These are phyloP conservation scores for Lactarius hatsudake DNA, from an alignment of 768 basidiomycete genomes.

Conservation along the genomic window DNA sequence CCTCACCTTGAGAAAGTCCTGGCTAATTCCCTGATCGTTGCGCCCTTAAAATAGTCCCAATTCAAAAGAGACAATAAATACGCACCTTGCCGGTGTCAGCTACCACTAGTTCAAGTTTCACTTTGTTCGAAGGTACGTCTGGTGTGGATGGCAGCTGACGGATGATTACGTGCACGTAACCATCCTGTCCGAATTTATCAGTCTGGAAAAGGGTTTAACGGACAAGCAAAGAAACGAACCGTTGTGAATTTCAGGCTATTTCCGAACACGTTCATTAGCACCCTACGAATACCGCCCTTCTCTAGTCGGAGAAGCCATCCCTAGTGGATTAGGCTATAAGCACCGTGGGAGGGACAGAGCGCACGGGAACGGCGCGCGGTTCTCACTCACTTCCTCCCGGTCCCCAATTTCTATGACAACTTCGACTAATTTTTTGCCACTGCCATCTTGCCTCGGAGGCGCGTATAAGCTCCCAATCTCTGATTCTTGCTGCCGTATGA, in stretches of 20 bases:
- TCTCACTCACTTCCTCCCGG: conserved; percentile 54
- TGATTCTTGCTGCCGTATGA: conserved; percentile 56
- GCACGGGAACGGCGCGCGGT: background rate
- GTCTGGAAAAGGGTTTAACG: background rate
- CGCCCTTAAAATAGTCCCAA: background rate
- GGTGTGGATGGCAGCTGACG: conserved; percentile 64
- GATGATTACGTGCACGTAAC: conserved; percentile 82
- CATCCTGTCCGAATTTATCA: conserved; percentile 48
- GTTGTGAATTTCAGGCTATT: conserved; percentile 92
- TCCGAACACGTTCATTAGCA: conserved; percentile 93
- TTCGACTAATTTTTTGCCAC: conserved; percentile 60
- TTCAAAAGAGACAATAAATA: background rate
- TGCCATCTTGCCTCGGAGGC: conserved; percentile 58
- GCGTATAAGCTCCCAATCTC: conserved; percentile 92
- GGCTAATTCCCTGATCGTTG: conserved; percentile 72
- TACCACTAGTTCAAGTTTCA: conserved; percentile 81
- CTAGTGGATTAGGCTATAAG: conserved; percentile 37
- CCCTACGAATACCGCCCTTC: conserved; percentile 86
- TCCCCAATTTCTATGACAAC: conserved; percentile 84
- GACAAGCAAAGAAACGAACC: conserved; percentile 40
- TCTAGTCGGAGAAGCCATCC: conserved; percentile 88
- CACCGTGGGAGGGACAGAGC: background rate
- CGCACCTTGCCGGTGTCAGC: conserved; percentile 85
- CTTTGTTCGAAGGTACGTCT: conserved; percentile 52
- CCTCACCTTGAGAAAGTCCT: conserved; percentile 81